These are phyloP conservation scores for Fusarium siculi DNA, from an alignment of 2,329 filamentous ascomycete genomes.

Conservation along the genomic window DNA sequence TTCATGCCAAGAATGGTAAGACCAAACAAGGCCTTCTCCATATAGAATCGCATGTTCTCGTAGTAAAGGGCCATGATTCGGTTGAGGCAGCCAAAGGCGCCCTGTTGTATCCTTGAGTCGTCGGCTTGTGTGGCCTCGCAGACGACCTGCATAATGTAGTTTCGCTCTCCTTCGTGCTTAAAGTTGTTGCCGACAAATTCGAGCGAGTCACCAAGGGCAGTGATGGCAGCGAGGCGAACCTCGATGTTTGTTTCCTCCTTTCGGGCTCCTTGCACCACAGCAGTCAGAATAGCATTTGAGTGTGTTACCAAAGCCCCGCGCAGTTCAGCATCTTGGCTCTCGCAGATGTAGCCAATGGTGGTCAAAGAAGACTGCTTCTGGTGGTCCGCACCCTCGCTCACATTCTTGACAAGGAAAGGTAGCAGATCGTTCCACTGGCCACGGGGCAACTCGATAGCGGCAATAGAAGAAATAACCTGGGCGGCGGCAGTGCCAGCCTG, in stretches of 20 bases:
- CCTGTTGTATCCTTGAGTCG: conserved; percentile 92
- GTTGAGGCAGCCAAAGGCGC: conserved; percentile 96
- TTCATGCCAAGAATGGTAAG: conserved; percentile 99
- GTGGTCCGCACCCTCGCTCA: conserved; percentile 85
- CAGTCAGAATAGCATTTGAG: conserved; percentile 97
- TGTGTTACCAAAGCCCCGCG: conserved; percentile 83
- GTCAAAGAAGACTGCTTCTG: conserved; percentile 95
- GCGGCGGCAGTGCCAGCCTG: conserved; percentile 90
- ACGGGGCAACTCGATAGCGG: conserved; percentile 91
- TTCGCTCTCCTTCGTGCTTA: conserved; percentile 97
- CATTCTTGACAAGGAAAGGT: conserved; percentile 88
- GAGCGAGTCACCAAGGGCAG: conserved; percentile 92
- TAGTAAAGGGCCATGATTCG: conserved; percentile 99
- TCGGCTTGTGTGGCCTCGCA: conserved; percentile 97
- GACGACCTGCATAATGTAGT: conserved; percentile 99
- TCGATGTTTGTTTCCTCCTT: conserved; percentile 95
- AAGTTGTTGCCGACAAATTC: conserved; percentile 99
- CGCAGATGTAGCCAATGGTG: conserved; percentile 98
- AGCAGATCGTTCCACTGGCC: conserved; percentile 95
- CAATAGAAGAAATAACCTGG: conserved; percentile 95
- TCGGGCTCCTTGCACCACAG: conserved; percentile 95
- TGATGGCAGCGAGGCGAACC: conserved; percentile 91
- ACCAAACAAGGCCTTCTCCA: conserved; percentile 99
- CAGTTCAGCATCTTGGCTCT: conserved; percentile 89
- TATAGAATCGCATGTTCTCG: conserved; percentile 99